Evolutionary conservation across 768 basidiomycete species (phyloP), one percentile per base, ranked within the genome.

Genomic region (Ephemerocybe angulata): DNA sequence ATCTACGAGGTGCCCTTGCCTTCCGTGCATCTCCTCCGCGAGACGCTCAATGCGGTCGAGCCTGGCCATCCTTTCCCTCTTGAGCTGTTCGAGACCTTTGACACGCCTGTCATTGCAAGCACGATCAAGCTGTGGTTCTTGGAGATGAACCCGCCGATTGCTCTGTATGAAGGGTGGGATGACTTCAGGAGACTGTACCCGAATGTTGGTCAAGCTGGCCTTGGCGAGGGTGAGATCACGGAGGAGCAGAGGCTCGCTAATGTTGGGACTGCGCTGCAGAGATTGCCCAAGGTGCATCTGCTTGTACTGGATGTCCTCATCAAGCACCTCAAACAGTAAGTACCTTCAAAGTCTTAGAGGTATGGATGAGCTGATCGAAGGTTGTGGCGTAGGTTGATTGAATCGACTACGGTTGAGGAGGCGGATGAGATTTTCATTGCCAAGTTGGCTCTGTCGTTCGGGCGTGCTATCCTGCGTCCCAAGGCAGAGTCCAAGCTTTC

Each of bases 1-100:
- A 90, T 98, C 52, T 98, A 97, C 70, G 93, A 98, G 62, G 89
- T 91, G 3, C 93, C 94, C 1, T 78, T 98, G 5, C 76, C 84
- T 1, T 83, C 84, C 24, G 81, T 89, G 15, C 95, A 98, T 62
- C 87, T 88, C 55, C 83, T 98, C 28, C 86, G 95, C 54, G 90
- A 93, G 69, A 78, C 79, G 4, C 75, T 98, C 51, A 96, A 97
- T 65, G 82, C 79, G 10, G 70, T 89, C n/a, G 85, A 81, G 6
- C 67, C 78, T 49, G 78, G 76, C 25, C 75, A 78, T 52, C 68
- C 86, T 21, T 81, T 89, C 59, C 72, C 90, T 15, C 22, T 61
- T 0, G 76, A 77, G 25, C 41, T 82, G 21, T 64, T 81, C 19
- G 76, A 77, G 25, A 85, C 85, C 59, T 92, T 88, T 66, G 93